A percentile compares a stretch with the other conserved stretches of the same genome.
phyloP scores from a whole-genome alignment of 352 stramenopile genomes.

The Globisporangium camurandrum region DNA sequence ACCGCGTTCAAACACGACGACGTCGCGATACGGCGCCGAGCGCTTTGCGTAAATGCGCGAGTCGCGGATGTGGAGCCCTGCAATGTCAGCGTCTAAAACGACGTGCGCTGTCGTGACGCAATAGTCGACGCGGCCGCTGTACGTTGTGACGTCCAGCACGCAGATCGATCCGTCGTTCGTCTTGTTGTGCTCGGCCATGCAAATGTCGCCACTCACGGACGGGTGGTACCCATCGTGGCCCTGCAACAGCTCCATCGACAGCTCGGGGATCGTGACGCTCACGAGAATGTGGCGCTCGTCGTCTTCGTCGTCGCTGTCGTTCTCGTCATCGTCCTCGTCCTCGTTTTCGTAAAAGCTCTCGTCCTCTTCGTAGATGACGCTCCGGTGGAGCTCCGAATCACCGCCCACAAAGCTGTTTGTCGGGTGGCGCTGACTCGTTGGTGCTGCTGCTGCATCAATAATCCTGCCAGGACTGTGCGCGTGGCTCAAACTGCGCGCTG shows the following conservation, averaged over 20 bases:
- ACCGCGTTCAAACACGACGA: constrained; percentile 57
- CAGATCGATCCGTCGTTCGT: constrained; percentile 72
- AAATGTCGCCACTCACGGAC: constrained; percentile 63
- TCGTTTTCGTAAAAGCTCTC: constrained; percentile 10
- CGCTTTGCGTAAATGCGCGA: constrained; percentile 49
- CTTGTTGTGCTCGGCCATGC: constrained; percentile 58
- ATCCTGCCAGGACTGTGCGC: no score
- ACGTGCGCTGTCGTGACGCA: constrained; percentile 38
- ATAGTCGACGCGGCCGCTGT: constrained; percentile 43
- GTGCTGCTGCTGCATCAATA: no score
- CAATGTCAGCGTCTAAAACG: constrained; percentile 40
- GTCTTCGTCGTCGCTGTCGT: constrained; percentile 19
- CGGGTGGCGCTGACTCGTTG: constrained; percentile 4
- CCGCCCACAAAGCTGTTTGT: constrained; percentile 4
- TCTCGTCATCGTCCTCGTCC: constrained; percentile 1
- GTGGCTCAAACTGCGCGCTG: background rate
- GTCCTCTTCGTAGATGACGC: constrained; percentile 20
- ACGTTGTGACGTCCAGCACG: constrained; percentile 40
- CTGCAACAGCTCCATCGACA: constrained; percentile 76
- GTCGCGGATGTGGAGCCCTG: constrained; percentile 59
- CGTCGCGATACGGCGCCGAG: constrained; percentile 57
- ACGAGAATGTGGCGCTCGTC: constrained; percentile 54
- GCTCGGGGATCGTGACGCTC: constrained; percentile 51
- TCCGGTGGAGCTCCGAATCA: constrained; percentile 10
- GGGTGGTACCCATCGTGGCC: constrained; percentile 73